These are phyloP conservation scores for Saturnispora kantuleensis DNA, from an alignment of 805 yeast genomes.

Conservation along the genomic window DNA sequence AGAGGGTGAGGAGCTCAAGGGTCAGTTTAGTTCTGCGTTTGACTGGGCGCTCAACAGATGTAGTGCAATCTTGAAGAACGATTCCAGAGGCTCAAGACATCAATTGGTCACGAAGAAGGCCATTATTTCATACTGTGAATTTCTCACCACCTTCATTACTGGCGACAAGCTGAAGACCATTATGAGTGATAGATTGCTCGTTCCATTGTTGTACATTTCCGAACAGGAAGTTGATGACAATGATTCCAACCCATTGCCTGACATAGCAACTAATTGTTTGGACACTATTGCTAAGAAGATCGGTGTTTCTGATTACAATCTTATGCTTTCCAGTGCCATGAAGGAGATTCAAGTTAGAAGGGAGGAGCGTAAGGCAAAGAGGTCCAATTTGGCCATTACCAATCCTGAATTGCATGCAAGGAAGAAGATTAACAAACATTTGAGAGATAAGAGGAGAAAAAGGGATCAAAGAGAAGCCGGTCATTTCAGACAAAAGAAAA, in stretches of 20 bases:
- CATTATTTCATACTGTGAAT: slow-evolving; percentile 60
- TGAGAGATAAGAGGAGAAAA: slow-evolving; percentile 66
- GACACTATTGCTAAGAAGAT: slow-evolving; percentile 56
- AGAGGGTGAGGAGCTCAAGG: slow-evolving; percentile 14
- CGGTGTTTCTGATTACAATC: slow-evolving; percentile 62
- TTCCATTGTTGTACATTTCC: slow-evolving; percentile 26
- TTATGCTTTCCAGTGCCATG: slow-evolving; percentile 53
- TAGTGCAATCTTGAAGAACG: slow-evolving; percentile 56
- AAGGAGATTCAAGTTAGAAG: slow-evolving; percentile 51
- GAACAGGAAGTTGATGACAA: slow-evolving; percentile 26
- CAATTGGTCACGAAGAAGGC: slow-evolving; percentile 54
- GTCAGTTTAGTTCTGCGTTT: slow-evolving; percentile 28
- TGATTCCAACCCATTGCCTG: slow-evolving; percentile 37
- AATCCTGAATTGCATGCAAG: slow-evolving; percentile 80
- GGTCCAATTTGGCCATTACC: slow-evolving; percentile 63
- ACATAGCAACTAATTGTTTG: slow-evolving; percentile 53
- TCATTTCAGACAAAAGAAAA: slow-evolving; percentile 56
- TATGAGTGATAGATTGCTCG: slow-evolving; percentile 27
- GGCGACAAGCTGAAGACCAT: slow-evolving; percentile 31
- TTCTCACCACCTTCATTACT: slow-evolving; percentile 41
- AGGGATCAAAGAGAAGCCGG: slow-evolving; percentile 69
- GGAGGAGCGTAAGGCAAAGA: slow-evolving; percentile 62
- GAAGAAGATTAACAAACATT: slow-evolving; percentile 69
- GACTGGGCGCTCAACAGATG: slow-evolving; percentile 58
- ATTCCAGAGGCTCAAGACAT: slow-evolving; percentile 41